These are phyloP conservation scores for Cynanchum wilfordii DNA, from an alignment of 257 asterid genomes.

Conservation along the genomic window DNA sequence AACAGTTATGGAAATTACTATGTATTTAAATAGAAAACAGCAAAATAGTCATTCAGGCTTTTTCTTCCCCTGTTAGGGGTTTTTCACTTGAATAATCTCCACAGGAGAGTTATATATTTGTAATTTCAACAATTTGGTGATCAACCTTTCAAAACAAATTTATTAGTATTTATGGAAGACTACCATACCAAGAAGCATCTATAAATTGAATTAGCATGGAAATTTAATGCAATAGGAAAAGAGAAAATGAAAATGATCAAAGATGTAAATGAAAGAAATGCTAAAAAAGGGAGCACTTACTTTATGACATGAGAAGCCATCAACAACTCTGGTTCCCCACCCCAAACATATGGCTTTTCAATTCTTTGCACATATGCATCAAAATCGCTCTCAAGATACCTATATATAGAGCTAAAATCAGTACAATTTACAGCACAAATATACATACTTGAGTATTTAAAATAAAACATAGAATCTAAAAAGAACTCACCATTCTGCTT, in stretches of 20 bases:
- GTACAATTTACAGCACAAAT: no score
- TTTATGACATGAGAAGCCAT: constrained; percentile 84
- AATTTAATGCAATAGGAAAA: background rate
- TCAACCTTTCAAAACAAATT: background rate
- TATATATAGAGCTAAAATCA: background rate
- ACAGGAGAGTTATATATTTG: background rate
- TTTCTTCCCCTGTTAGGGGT: background rate
- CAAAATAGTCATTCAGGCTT: background rate
- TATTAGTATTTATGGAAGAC: background rate
- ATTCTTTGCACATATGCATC: constrained; percentile 67
- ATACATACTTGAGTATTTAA: background rate
- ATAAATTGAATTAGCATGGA: background rate
- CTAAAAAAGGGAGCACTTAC: constrained; percentile 35
- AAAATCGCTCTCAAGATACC: constrained; percentile 81
- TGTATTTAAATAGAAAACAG: background rate
- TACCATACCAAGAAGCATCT: background rate
- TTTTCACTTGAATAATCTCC: background rate
- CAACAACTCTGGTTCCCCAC: constrained; percentile 84
- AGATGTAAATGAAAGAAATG: background rate
- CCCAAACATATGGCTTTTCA: constrained; percentile 74
- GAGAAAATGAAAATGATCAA: constrained; percentile 1
- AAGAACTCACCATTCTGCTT: constrained; percentile 57
- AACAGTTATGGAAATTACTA: background rate
- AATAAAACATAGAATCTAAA: background rate
- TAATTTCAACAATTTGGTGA: background rate